Evolutionary conservation across 225 moss, liverwort and hornwort genomes (phyloP).

Genomic region (Bryum argenteum): DNA sequence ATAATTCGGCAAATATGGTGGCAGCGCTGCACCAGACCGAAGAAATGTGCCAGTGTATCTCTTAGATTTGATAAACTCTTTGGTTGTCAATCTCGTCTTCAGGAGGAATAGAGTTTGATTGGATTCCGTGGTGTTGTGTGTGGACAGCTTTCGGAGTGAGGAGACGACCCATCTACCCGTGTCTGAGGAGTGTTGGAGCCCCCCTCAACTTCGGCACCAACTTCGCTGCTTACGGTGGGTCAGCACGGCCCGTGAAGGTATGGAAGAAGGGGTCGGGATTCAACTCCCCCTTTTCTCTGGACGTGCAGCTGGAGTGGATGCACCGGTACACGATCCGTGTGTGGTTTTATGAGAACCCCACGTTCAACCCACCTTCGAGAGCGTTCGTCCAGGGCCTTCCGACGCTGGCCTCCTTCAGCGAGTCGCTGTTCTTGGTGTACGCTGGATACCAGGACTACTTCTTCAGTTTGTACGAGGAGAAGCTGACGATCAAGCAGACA

Average conservation of each 20-base stretch:
- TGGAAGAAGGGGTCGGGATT: constrained; percentile 19
- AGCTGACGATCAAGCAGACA: constrained; percentile 29
- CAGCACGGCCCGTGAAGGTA: constrained; percentile 7
- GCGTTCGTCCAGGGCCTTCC: constrained; percentile 40
- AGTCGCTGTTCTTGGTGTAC: constrained; percentile 3
- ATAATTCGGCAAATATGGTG: too few species aligned
- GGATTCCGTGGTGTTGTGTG: not conserved
- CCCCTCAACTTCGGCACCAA: too few species aligned
- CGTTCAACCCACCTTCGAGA: constrained; percentile 36
- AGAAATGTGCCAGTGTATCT: too few species aligned
- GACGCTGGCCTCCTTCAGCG: constrained; percentile 16
- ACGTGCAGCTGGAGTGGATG: constrained; percentile 44
- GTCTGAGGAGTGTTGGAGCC: too few species aligned
- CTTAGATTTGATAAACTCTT: too few species aligned
- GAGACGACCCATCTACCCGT: too few species aligned
- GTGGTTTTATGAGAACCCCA: constrained; percentile 41
- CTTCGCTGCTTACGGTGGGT: too few species aligned
- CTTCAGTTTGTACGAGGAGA: constrained; percentile 37
- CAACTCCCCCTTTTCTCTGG: too few species aligned
- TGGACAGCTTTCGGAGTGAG: constrained; percentile 53
- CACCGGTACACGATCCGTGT: constrained; percentile 44
- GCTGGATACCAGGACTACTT: constrained; percentile 56
- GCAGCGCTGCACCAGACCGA: too few species aligned
- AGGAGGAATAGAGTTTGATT: not conserved
- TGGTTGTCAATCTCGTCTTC: too few species aligned